Evolutionary conservation across 495 filamentous ascomycete genomes (phyloP).

Genomic region (Penicillium psychrofluorescens): DNA sequence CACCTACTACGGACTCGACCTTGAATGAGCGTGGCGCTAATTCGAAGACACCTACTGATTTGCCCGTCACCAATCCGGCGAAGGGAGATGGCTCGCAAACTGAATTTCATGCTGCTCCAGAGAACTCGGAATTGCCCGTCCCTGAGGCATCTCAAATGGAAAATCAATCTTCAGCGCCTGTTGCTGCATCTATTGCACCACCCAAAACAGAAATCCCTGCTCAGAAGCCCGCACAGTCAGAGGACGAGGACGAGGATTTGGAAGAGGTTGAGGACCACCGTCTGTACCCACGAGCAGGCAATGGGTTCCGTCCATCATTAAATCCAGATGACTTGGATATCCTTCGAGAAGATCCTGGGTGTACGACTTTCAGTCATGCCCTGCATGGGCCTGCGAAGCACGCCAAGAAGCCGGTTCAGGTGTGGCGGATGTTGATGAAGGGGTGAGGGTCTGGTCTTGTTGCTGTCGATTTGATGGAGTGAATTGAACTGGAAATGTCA

Average conservation of each 20-base stretch:
- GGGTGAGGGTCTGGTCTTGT: background rate
- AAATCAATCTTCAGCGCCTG: background rate
- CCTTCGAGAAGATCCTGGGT: conserved; percentile 33
- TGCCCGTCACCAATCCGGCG: background rate
- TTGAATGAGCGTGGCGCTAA: too few relatives aligned
- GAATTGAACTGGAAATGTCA: too few relatives aligned
- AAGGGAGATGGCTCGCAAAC: background rate
- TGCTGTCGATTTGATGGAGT: too few relatives aligned
- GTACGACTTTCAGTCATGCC: conserved; percentile 38
- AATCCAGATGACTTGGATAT: conserved; percentile 33
- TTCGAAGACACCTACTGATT: too few relatives aligned
- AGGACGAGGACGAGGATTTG: conserved; percentile 17
- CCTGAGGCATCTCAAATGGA: background rate
- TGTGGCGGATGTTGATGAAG: background rate
- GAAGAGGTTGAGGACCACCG: conserved; percentile 43
- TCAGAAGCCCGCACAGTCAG: conserved; percentile 2
- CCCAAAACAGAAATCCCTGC: conserved; percentile 1
- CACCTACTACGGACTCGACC: too few relatives aligned
- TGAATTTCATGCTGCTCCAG: too few relatives aligned
- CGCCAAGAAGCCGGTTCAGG: background rate
- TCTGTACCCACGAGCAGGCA: conserved; percentile 60
- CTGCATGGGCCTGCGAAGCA: conserved; percentile 18
- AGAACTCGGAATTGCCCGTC: background rate
- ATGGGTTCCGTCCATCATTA: conserved; percentile 32
- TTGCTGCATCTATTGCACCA: conserved; percentile 4